Percentiles rank a stretch among this genome's conserved stretches.
Evolutionary conservation across 2,329 filamentous ascomycete species (phyloP).

Genomic region (Fusarium pseudoanthophilum): DNA sequence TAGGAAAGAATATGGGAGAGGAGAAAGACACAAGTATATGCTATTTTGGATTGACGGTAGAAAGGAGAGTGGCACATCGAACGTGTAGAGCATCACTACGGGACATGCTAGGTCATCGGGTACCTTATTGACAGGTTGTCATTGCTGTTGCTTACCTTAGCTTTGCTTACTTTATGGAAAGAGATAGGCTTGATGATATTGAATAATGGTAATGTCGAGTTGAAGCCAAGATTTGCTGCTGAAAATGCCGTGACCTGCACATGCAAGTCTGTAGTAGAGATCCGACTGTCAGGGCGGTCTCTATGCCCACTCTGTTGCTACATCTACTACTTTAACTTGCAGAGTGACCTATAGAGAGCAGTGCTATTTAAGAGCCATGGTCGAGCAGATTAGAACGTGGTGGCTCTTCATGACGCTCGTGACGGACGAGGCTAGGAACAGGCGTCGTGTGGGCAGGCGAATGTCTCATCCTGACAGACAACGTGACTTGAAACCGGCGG

Average conservation of each 20-base stretch:
- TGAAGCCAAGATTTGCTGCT: constrained; percentile 6
- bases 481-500: constrained; percentile 36
- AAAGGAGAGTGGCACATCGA: constrained; percentile 1
- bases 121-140: constrained; percentile 21
- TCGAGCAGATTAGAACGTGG: not conserved
- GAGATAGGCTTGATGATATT: constrained; percentile 40
- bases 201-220: constrained; percentile 47
- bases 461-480: constrained; percentile 26
- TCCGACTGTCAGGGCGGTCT: not conserved
- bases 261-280: not conserved
- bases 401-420: constrained; percentile 28
- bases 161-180: constrained; percentile 14
- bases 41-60: constrained; percentile 11
- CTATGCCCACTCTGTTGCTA: not conserved
- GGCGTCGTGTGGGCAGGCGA: constrained; percentile 19
- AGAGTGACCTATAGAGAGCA: not conserved
- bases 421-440: constrained; percentile 11
- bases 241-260: not conserved
- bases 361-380: not conserved
- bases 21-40: constrained; percentile 21
- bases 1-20: constrained; percentile 20
- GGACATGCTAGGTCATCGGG: constrained; percentile 34
- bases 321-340: not conserved
- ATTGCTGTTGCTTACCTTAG: constrained; percentile 4
- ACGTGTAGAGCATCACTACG: constrained; percentile 15